phyloP scores from a whole-genome alignment of 805 yeast genomes.

The Cyberlindnera sargentensis region DNA sequence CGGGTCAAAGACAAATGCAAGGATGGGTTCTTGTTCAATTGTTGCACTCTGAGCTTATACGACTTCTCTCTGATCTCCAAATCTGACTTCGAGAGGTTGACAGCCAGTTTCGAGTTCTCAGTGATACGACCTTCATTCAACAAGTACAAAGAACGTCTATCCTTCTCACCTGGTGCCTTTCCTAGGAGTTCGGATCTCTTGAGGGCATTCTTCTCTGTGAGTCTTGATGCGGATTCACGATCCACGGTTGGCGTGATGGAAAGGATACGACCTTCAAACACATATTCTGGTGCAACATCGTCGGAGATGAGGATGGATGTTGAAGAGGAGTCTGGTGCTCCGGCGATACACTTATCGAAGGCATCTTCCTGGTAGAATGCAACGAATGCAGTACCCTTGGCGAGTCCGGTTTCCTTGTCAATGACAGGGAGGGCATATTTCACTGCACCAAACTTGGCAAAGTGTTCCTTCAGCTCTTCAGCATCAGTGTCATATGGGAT shows the following conservation, averaged over 20 bases:
- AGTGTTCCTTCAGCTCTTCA: conserved; percentile 73
- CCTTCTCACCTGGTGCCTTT: conserved; percentile 71
- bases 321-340: conserved; percentile 69
- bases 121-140: conserved; percentile 93
- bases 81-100: conserved; percentile 60
- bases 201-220: conserved; percentile 66
- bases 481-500: conserved; percentile 91
- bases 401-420: conserved; percentile 77
- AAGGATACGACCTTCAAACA: conserved; percentile 86
- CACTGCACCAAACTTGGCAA: conserved; percentile 74
- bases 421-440: conserved; percentile 90
- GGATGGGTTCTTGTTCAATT: conserved; percentile 83
- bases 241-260: conserved; percentile 82
- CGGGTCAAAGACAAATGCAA: conserved; percentile 91
- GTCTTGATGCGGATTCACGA: conserved; percentile 68
- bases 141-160: conserved; percentile 76
- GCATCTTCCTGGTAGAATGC: conserved; percentile 64
- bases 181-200: conserved; percentile 75
- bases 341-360: conserved; percentile 58
- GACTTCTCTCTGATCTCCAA: conserved; percentile 86
- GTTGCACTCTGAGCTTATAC: conserved; percentile 77
- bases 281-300: conserved; percentile 84
- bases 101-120: conserved; percentile 71
- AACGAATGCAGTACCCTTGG: conserved; percentile 93
- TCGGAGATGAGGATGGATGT: conserved; percentile 77